Evolutionary conservation across 768 basidiomycete species (phyloP).

Genomic region (Hygrophorus russula): DNA sequence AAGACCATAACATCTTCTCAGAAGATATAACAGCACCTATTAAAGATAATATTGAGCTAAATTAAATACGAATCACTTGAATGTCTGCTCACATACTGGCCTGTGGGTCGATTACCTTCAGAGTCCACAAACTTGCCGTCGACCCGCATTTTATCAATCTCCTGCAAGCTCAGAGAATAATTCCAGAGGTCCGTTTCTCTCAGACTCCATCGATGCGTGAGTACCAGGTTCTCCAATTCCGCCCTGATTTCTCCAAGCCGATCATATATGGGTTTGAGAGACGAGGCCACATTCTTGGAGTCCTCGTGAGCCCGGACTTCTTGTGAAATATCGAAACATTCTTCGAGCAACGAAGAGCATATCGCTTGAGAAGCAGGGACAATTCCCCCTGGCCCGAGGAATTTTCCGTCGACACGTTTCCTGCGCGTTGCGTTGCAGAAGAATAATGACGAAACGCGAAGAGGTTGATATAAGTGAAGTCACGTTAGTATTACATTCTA

Average conservation of each 20-base stretch:
- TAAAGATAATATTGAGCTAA: background rate
- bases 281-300: conserved; percentile 74
- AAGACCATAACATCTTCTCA: conserved; percentile 91
- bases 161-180: conserved; percentile 85
- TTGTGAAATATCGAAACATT: conserved; percentile 91
- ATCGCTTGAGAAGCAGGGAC: conserved; percentile 89
- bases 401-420: conserved; percentile 92
- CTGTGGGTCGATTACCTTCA: conserved; percentile 83
- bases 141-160: conserved; percentile 94
- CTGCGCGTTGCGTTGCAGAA: conserved; percentile 23
- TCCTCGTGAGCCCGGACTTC: conserved; percentile 93
- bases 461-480: conserved; percentile 10
- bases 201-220: conserved; percentile 96
- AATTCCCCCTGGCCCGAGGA: conserved; percentile 80
- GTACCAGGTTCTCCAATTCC: conserved; percentile 82
- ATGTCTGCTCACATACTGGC: conserved; percentile 73
- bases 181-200: conserved; percentile 92
- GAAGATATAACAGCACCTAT: conserved; percentile 85
- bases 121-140: conserved; percentile 96
- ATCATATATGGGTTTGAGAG: conserved; percentile 89
- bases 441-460: conserved; percentile 1
- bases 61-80: background rate
- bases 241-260: conserved; percentile 75
- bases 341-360: conserved; percentile 86
- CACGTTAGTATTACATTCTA: conserved; percentile 1